A percentile compares a stretch with the other conserved stretches of the same genome.
These are phyloP conservation scores for Neonectria magnoliae DNA, from an alignment of 2,329 filamentous ascomycete species.

Conservation along the genomic window DNA sequence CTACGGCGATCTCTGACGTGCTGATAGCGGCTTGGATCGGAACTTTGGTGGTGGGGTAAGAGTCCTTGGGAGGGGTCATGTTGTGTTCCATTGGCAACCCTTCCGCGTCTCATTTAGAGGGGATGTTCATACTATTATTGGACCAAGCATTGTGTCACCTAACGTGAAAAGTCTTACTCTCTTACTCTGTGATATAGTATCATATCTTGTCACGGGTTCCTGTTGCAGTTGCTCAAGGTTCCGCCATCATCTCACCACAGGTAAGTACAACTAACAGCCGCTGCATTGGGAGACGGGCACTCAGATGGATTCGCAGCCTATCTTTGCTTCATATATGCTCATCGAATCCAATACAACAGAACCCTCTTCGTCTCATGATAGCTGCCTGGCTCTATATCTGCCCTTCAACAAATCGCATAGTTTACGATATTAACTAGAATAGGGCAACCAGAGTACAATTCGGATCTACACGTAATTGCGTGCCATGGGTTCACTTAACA, in stretches of 20 bases:
- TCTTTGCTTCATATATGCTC: too few species aligned
- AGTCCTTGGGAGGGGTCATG: background rate
- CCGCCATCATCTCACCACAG: background rate
- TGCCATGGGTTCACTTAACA: background rate
- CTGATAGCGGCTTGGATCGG: constrained; percentile 3
- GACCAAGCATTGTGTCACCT: background rate
- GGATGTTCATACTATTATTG: background rate
- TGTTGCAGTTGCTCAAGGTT: background rate
- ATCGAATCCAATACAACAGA: too few species aligned
- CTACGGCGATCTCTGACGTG: background rate
- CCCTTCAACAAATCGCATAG: too few species aligned
- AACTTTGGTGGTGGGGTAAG: constrained; percentile 1
- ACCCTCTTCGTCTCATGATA: too few species aligned
- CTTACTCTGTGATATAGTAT: background rate
- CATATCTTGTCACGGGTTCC: background rate
- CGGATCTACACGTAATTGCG: background rate
- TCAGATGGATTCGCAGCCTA: too few species aligned
- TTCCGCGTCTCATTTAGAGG: background rate
- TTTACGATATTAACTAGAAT: background rate
- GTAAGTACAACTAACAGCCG: background rate
- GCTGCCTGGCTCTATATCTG: too few species aligned
- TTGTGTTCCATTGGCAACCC: background rate
- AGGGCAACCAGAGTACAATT: background rate
- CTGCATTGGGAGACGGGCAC: background rate
- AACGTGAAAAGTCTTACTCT: background rate